phyloP scores from a whole-genome alignment of 257 asterid genomes.

The Linderniella brevidens region DNA sequence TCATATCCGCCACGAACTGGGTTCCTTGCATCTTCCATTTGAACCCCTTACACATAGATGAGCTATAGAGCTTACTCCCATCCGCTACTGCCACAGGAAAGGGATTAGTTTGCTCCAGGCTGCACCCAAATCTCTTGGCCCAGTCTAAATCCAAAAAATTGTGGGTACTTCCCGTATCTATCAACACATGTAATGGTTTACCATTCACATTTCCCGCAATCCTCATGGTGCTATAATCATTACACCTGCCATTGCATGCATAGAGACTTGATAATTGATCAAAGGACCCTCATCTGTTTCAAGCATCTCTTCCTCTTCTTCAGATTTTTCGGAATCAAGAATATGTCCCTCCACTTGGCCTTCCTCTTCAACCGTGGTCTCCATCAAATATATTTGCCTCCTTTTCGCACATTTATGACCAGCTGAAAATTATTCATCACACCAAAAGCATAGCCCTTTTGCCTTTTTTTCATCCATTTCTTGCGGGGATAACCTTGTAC shows the following conservation, averaged over 20 bases:
- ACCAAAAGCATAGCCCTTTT: neutral
- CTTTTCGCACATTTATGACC: neutral
- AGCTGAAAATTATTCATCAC: neutral
- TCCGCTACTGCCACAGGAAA: neutral
- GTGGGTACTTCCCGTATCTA: neutral
- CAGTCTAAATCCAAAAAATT: neutral
- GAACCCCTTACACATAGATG: neutral
- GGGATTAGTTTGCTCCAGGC: neutral
- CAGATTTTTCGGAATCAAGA: neutral
- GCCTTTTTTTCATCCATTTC: slow-evolving; percentile 3
- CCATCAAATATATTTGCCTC: neutral
- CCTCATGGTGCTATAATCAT: neutral
- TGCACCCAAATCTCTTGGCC: neutral
- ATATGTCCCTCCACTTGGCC: no score
- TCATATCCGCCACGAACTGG: neutral
- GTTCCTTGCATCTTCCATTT: neutral
- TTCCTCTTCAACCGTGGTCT: neutral
- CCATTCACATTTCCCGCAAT: neutral
- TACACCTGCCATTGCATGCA: neutral
- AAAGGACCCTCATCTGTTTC: neutral
- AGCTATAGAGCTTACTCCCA: no score
- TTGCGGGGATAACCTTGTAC: neutral
- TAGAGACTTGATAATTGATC: neutral
- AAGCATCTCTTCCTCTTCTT: neutral
- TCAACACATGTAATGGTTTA: neutral